A percentile compares a stretch with the other conserved stretches of the same genome.
phyloP scores from a whole-genome alignment of 1,139 yeast species.

The Yamadazyma pseudoaaseri region DNA sequence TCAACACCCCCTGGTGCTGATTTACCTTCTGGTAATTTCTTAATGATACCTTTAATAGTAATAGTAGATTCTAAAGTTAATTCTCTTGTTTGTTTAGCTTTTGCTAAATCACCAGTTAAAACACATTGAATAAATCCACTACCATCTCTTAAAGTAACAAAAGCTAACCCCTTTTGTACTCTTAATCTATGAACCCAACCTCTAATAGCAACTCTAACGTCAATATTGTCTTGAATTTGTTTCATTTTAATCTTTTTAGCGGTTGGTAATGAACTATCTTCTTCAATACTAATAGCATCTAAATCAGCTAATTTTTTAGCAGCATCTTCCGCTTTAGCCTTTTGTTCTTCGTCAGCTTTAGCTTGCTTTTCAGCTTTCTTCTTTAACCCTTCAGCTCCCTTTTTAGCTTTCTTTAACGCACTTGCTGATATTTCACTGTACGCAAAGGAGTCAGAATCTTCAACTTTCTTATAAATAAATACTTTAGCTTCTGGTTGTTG shows the following conservation, averaged over 20 bases:
- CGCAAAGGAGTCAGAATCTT: slow-evolving; percentile 51
- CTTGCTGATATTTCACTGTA: slow-evolving; percentile 85
- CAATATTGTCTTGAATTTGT: slow-evolving; percentile 50
- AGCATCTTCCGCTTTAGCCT: slow-evolving; percentile 61
- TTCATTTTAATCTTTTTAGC: slow-evolving; percentile 71
- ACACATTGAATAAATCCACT: slow-evolving; percentile 88
- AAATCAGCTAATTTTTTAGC: slow-evolving; percentile 75
- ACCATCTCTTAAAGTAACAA: slow-evolving; percentile 93
- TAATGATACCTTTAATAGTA: slow-evolving; percentile 73
- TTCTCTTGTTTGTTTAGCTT: slow-evolving; percentile 79
- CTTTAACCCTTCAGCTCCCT: slow-evolving; percentile 89
- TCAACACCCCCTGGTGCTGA: slow-evolving; percentile 98
- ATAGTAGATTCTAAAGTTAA: slow-evolving; percentile 89
- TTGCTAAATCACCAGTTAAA: slow-evolving; percentile 86
- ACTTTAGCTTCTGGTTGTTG: slow-evolving; percentile 58
- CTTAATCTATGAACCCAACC: slow-evolving; percentile 99
- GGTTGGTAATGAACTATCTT: slow-evolving; percentile 69
- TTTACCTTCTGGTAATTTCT: slow-evolving; percentile 91
- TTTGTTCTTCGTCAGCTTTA: slow-evolving; percentile 59
- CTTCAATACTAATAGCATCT: slow-evolving; percentile 65
- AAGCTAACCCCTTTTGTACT: slow-evolving; percentile 87
- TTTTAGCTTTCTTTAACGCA: slow-evolving; percentile 93
- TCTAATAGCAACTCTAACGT: slow-evolving; percentile 67
- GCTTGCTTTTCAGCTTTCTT: slow-evolving; percentile 86
- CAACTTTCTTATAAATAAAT: slow-evolving; percentile 62